Conservation (phyloP, 2,329 filamentous ascomycete species). For the Cercospora janseana region DNA sequence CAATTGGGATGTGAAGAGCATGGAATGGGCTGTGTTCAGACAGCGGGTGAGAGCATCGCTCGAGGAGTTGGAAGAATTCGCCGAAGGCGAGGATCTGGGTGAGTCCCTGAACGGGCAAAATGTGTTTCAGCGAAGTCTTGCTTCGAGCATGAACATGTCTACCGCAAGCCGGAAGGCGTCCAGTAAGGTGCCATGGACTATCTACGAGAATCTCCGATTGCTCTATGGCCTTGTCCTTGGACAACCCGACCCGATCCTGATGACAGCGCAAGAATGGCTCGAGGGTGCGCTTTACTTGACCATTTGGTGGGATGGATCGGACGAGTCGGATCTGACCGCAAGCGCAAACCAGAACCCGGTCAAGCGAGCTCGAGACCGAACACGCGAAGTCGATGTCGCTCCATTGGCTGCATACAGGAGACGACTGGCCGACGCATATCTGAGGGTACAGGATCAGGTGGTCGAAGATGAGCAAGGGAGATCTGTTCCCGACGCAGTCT, state of each 20-base stretch:
- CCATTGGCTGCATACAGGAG: slow-evolving; percentile 69
- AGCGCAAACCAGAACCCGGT: slow-evolving; percentile 48
- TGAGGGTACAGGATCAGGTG: slow-evolving; percentile 55
- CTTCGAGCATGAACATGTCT: slow-evolving; percentile 58
- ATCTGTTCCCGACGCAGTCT: slow-evolving; percentile 42
- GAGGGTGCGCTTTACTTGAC: slow-evolving; percentile 81
- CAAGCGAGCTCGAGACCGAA: slow-evolving; percentile 33
- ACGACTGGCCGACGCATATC: slow-evolving; percentile 69
- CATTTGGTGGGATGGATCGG: slow-evolving; percentile 89
- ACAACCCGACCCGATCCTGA: slow-evolving; percentile 69
- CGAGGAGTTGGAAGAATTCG: slow-evolving; percentile 70
- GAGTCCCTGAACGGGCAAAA: slow-evolving; percentile 41
- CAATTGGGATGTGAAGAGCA: slow-evolving; percentile 80
- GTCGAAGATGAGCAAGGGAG: slow-evolving; percentile 51
- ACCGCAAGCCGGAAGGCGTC: slow-evolving; percentile 71
- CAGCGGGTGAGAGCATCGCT: slow-evolving; percentile 62
- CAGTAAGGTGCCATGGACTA: slow-evolving; percentile 82
- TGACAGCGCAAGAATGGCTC: slow-evolving; percentile 82
- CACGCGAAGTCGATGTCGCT: slow-evolving; percentile 51
- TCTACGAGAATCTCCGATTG: slow-evolving; percentile 79
- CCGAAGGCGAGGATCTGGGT: slow-evolving; percentile 64
- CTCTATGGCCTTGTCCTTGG: slow-evolving; percentile 81
- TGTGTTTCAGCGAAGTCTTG: slow-evolving; percentile 27
- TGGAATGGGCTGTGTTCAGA: slow-evolving; percentile 82
- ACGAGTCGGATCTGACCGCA: slow-evolving; percentile 49